Evolutionary conservation across 129 eudicot species (phyloP), one percentile per base, ranked within the genome.

Genomic region (Calendula officinalis): DNA sequence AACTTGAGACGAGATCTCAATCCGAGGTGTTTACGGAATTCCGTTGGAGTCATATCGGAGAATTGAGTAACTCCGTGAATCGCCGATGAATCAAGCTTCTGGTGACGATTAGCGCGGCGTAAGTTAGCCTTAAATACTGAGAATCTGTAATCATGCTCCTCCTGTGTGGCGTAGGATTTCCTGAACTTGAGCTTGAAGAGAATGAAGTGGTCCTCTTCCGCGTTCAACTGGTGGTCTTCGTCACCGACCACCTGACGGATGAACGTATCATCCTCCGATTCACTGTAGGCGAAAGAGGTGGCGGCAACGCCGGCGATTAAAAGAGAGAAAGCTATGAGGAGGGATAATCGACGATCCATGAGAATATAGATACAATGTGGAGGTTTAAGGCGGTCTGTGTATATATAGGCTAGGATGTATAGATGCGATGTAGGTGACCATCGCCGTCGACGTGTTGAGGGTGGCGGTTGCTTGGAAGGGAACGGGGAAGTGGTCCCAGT

Each of bases 51-150:
- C 77, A 88, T 63, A 54, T 85, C 96, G 47, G 89, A 88, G 54
- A 88, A 88, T 67, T 75, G 83, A 56, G 94, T 85, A 8, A 88
- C 91, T 14, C 94, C 96, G 65, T 88, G 96, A 6, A 69, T 71
- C 8, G 96, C 94, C 39, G 84, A 56, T 0, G 84, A 85, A 56
- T 88, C 96, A 14, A 82, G 74, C 56, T 56, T 60, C 78, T 88
- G 94, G 74, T 84, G 73, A 36, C 70, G 77, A 60, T 33, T 34
- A 13, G 96, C 94, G 3, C 78, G 87, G 53, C 76, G 76, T 22
- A 45, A n/a, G 75, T 88, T 88, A 75, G 83, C 69, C 70, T 82
- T 82, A 44, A 88, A 88, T 2, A 88, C 79, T n/a, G 82, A 60
- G 17, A 84, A 80, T 38, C 96, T 75, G 63, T 82, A 68, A 56